Evolutionary conservation across 495 filamentous ascomycete species (phyloP), one percentile per base, ranked within the genome.

Genomic region (Endocarpon pusillum): DNA sequence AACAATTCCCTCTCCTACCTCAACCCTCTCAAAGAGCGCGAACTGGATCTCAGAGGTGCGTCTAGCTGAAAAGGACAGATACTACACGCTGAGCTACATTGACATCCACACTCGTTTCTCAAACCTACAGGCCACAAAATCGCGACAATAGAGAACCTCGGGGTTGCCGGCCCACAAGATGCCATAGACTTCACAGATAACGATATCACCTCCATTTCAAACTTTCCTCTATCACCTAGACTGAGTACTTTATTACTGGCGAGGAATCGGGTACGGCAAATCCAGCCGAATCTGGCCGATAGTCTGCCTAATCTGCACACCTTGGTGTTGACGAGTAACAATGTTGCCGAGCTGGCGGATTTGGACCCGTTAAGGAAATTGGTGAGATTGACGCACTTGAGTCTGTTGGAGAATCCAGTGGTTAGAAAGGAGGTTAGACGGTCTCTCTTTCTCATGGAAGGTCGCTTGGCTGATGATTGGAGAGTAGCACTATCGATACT

Each of bases 41-140:
- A 99, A 70, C 71, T 99, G 49, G 85, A 94, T 67, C 84, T 99
- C 45, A 75, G 91, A 96, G 91, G 91, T 99, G 75, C 78, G 84
- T 86, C 59, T 45, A 50, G 55, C 70, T 77, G 82, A 81, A 86
- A 94, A 87, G 84, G 75, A 64, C 81, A 86, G 85, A 86, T 91
- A 76, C 83, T 93, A 78, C 84, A 84, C 77, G 71, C 75, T 69
- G 57, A 77, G 70, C 78, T 77, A 60, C 69, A 69, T 87, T 91
- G 74, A 86, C 82, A 81, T 73, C 74, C 62, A 68, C 61, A 49
- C 62, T 61, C 54, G 50, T 44, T 52, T 43, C 54, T 50, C 47
- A 48, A 52, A 55, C 51, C 51, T 75, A 64, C 71, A 96, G 89
- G 89, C 57, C 91, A 94, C 61, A 85, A 92, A 61, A 94, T 99